Base-by-base conservation (phyloP, 2,329 filamentous ascomycete genomes). In the Fusarium chaquense region DNA sequence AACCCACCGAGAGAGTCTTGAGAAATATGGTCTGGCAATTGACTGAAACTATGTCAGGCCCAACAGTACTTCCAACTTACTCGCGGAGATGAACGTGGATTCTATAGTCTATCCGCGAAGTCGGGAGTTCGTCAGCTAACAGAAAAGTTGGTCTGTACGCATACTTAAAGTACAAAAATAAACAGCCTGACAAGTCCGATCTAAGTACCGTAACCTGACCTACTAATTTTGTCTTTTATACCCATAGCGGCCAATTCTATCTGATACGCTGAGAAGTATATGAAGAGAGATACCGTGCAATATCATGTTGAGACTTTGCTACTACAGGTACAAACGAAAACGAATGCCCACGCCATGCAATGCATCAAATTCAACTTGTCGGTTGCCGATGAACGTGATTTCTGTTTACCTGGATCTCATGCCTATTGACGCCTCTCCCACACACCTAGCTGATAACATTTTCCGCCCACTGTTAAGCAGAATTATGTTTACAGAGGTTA, bases 401-500 rank as follows among this genome's bases (percentile, higher is more conserved):
- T 46, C 40, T 30, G 26, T 53, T 35, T 47, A 61, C 36, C 51
- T 55, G 52, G 30, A 54, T 38, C 30, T 28, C 50, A 61, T 60
- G 41, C 47, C 63, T 52, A 13, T 65, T 57, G 58, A 71, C 66
- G 64, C 67, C 60, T 57, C 12, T 51, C 40, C 43, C 57, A 26
- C 47, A 43, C 41, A 18, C 36, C 33, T 40, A 24, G 24, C 36
- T 40, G 20, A 24, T n/a, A 26, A 40, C n/a, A 16, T 40, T 38
- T 32, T 36, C 12, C 7, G 24, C 10, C 20, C 6, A 16, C 18
- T 40, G 13, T 41, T 24, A 22, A 36, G 30, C 13, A 40, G 8
- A n/a, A 35, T 18, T 45, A 6, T 18, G 6, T 28, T 7, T 6
- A 16, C 33, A 6, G 22, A 36, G 15, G 40, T 78, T 76, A 87